phyloP scores from a whole-genome alignment of 1,284 basidiomycete species.

The Ustilago nuda region DNA sequence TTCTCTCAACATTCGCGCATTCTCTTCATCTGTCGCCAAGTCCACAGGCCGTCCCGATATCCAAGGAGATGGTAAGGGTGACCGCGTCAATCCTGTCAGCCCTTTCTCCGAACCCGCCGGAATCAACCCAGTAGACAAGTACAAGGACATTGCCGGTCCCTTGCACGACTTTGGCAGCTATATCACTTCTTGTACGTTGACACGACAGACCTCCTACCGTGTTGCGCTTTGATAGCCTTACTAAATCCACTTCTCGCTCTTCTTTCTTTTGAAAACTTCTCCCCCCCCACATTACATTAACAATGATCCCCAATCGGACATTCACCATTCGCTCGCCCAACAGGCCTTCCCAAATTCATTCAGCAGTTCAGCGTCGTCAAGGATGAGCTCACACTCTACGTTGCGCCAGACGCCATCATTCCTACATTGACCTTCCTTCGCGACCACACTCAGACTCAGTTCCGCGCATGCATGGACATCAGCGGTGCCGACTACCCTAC shows the following conservation, averaged over 20 bases:
- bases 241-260: not conserved
- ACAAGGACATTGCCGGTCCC: conserved; percentile 45
- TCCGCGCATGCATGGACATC: conserved; percentile 92
- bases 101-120: conserved; percentile 63
- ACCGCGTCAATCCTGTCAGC: conserved; percentile 61
- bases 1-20: conserved; percentile 27
- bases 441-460: conserved; percentile 96
- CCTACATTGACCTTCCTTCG: conserved; percentile 92
- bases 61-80: conserved; percentile 57
- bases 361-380: conserved; percentile 75
- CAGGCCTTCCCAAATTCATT: conserved; percentile 67
- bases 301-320: not conserved
- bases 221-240: not conserved
- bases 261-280: not conserved
- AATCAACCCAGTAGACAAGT: conserved; percentile 62
- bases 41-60: conserved; percentile 26
- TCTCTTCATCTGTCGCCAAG: conserved; percentile 30
- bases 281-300: not conserved
- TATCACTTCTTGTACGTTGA: conserved; percentile 63
- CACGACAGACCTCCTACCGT: not conserved
- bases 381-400: conserved; percentile 93
- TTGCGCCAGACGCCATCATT: conserved; percentile 83
- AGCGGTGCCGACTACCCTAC: conserved; percentile 96
- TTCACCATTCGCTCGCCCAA: not conserved
- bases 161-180: conserved; percentile 68